phyloP scores from a whole-genome alignment of 257 asterid species.

The Solanum paucissectum region DNA sequence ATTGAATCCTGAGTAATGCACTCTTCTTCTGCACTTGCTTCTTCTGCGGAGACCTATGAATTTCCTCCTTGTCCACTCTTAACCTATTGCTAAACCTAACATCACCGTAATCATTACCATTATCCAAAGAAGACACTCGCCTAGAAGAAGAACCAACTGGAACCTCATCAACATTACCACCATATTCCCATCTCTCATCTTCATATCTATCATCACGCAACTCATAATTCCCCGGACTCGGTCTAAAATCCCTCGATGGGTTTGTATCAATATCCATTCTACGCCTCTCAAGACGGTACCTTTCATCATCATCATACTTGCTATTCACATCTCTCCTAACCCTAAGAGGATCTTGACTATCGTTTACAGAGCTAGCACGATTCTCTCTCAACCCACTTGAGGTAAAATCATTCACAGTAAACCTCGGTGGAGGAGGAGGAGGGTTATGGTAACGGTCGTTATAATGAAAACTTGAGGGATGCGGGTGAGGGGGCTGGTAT shows the following conservation, averaged over 20 bases:
- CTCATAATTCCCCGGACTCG: constrained; percentile 9
- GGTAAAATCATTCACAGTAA: not conserved
- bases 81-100: constrained; percentile 37
- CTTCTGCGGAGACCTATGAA: constrained; percentile 30
- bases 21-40: constrained; percentile 36
- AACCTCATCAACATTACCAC: constrained; percentile 12
- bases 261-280: not conserved
- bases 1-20: constrained; percentile 38
- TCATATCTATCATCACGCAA: constrained; percentile 7
- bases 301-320: not conserved
- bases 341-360: constrained; percentile 2
- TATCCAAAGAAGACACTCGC: constrained; percentile 6
- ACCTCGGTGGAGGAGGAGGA: not conserved
- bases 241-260: not conserved
- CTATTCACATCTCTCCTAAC: constrained; percentile 1
- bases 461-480: not conserved
- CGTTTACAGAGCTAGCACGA: not conserved
- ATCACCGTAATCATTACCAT: constrained; percentile 28
- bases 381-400: not conserved
- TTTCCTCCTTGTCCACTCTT: constrained; percentile 18
- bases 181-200: constrained; percentile 25
- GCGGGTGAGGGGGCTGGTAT: not conserved
- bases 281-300: not conserved
- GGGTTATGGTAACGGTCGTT: constrained; percentile 1
- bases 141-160: constrained; percentile 7